phyloP scores from a whole-genome alignment of 345 rosid genomes.

The Arabidopsis suecica region DNA sequence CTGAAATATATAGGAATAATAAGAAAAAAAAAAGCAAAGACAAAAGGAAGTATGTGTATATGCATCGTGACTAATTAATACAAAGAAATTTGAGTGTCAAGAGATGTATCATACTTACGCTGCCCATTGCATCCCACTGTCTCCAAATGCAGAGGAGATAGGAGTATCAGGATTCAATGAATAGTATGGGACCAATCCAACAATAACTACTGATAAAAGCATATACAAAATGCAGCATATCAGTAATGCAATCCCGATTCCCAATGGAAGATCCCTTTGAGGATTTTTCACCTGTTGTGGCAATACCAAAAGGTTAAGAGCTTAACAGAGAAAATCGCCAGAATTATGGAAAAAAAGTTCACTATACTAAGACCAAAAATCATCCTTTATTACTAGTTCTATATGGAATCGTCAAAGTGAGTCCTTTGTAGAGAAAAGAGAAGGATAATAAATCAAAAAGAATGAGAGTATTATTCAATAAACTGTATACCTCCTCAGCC shows the following conservation, averaged over 20 bases:
- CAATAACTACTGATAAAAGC: conserved; percentile 71
- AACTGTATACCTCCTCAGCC: conserved; percentile 66
- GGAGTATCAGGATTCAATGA: conserved; percentile 71
- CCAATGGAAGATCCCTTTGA: conserved; percentile 67
- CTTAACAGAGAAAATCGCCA: neutral
- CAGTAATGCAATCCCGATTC: conserved; percentile 66
- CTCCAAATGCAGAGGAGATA: conserved; percentile 74
- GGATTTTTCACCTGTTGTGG: conserved; percentile 63
- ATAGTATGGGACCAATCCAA: conserved; percentile 72
- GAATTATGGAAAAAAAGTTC: conserved; percentile 14
- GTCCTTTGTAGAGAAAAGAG: conserved; percentile 1
- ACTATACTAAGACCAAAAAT: conserved; percentile 20
- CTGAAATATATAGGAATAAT: conserved; percentile 42
- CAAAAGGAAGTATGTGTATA: neutral
- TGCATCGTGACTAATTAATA: neutral
- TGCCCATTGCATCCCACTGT: conserved; percentile 80
- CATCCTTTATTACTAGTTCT: neutral
- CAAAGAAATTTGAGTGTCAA: conserved; percentile 25
- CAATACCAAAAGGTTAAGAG: conserved; percentile 23
- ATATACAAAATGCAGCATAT: conserved; percentile 67
- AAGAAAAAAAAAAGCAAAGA: neutral
- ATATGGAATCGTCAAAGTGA: neutral
- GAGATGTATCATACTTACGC: conserved; percentile 54
- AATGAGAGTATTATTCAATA: conserved; percentile 3
- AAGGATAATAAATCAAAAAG: conserved; percentile 17